Percentiles rank a stretch among this genome's conserved stretches.
Evolutionary conservation across 345 rosid genomes (phyloP).

Genomic region (Fremontodendron californicum): DNA sequence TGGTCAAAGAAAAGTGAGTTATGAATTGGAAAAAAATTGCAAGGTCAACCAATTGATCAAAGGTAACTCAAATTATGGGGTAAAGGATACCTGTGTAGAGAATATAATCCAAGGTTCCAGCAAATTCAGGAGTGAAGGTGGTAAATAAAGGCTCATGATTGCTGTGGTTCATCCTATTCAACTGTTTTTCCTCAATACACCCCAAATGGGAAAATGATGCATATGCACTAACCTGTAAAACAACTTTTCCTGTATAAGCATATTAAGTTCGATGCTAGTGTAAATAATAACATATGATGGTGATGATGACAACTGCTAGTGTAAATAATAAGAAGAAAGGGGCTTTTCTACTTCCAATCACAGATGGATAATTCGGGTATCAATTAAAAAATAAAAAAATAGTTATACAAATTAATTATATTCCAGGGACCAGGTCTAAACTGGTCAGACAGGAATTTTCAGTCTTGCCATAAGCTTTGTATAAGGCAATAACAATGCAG

Average conservation of each 20-base stretch:
- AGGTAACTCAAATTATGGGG: background rate
- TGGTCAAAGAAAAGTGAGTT: background rate
- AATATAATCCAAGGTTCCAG: constrained; percentile 17
- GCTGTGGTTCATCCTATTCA: constrained; percentile 3
- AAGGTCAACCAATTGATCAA: background rate
- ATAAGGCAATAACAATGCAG: background rate
- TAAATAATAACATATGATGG: background rate
- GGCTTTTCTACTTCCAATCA: background rate
- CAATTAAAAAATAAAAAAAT: background rate
- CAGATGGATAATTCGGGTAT: background rate
- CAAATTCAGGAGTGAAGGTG: background rate
- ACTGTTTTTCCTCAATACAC: constrained; percentile 4
- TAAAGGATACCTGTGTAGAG: constrained; percentile 12
- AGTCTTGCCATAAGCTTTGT: background rate
- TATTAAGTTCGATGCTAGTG: background rate
- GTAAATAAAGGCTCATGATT: constrained; percentile 15
- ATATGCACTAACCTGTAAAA: constrained; percentile 17
- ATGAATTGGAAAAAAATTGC: background rate
- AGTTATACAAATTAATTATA: background rate
- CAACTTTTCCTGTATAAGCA: background rate
- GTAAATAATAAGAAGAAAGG: background rate
- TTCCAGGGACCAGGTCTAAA: background rate
- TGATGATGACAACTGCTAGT: no score
- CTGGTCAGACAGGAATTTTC: background rate
- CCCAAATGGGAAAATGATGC: background rate